Base-by-base conservation (phyloP, 2,329 filamentous ascomycete genomes). In the Blastomyces parvus region DNA sequence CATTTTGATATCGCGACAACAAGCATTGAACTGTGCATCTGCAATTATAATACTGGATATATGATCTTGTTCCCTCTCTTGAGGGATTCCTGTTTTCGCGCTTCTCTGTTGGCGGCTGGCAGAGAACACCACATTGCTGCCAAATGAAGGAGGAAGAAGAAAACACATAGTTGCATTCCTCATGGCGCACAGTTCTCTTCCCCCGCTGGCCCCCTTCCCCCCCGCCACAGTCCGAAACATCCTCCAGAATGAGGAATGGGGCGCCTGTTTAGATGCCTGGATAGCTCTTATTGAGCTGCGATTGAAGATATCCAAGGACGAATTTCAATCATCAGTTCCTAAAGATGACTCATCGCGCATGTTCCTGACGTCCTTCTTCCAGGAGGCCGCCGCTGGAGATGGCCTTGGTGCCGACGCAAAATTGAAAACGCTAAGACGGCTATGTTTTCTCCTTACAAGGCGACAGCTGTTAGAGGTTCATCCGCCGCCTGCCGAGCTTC, bases 151-250 rank as follows among this genome's bases (percentile, higher is more conserved):
- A 25, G 11, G 11, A 25, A 14, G 25, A 25, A 25, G 11, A 42
- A 42, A 38, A 14, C 17, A 17, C 14, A 22, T 25, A 27, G 5
- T 57, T 57, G 4, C 19, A 57, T n/a, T 36, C 33, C 33, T 4
- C 14, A 59, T 59, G 57, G 57, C 40, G 22, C 40, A 33, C 42
- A 22, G 92, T 59, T 27, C 57, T 38, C 61, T 62, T 13, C 91
- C 91, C 52, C 82, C 86, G 42, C 82, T 97, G 75, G 91, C 88
- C 63, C 84, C 88, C 25, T 91, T 94, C 69, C 93, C 92, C 22
- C 83, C 87, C 65, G 78, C 83, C 42, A 78, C 80, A 62, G 86
- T 91, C 78, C 86, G 86, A 70, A 82, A 83, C 67, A 83, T 83
- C 68, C 83, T 96, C 64, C 80, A 82, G 48, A 77, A 85, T 3